Percentiles rank a stretch among this genome's conserved stretches.
Conservation (phyloP, 768 basidiomycete species). For the Collybiopsis confluens region DNA sequence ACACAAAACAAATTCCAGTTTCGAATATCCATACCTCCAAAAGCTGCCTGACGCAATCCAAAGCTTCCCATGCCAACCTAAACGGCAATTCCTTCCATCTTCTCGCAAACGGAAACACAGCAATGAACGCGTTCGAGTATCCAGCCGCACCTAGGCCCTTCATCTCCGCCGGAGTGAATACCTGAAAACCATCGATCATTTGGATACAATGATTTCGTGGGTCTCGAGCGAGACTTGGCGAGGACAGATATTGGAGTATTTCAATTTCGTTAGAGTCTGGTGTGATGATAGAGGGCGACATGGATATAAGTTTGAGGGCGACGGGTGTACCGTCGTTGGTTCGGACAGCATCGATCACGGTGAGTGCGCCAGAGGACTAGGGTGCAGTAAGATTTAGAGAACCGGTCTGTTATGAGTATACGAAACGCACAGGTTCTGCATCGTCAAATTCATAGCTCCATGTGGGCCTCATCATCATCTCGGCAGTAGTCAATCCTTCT, state of each 20-base stretch:
- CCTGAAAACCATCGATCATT: constrained; percentile 4
- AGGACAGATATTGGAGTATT: neutral
- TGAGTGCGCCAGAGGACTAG: neutral
- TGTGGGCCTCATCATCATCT: too few relatives aligned
- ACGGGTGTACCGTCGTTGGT: neutral
- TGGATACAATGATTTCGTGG: constrained; percentile 6
- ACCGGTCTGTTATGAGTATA: too few relatives aligned
- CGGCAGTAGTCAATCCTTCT: too few relatives aligned
- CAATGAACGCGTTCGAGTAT: constrained; percentile 3
- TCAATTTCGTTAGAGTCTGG: constrained; percentile 3
- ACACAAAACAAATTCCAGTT: neutral
- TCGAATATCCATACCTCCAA: neutral
- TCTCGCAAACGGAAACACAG: constrained; percentile 4
- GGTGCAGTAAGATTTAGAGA: neutral
- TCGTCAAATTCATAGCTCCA: too few relatives aligned
- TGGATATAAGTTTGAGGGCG: constrained; percentile 5
- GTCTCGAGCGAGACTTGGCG: neutral
- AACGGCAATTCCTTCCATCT: constrained; percentile 6
- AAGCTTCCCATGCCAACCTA: neutral
- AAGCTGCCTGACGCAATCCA: neutral
- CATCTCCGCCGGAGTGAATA: constrained; percentile 1
- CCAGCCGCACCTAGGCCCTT: neutral
- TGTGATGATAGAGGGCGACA: neutral
- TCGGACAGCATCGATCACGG: constrained; percentile 1
- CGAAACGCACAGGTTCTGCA: too few relatives aligned